Evolutionary conservation across 495 filamentous ascomycete genomes (phyloP), one percentile per base, ranked within the genome.

Genomic region (Cercophora newfieldiana): DNA sequence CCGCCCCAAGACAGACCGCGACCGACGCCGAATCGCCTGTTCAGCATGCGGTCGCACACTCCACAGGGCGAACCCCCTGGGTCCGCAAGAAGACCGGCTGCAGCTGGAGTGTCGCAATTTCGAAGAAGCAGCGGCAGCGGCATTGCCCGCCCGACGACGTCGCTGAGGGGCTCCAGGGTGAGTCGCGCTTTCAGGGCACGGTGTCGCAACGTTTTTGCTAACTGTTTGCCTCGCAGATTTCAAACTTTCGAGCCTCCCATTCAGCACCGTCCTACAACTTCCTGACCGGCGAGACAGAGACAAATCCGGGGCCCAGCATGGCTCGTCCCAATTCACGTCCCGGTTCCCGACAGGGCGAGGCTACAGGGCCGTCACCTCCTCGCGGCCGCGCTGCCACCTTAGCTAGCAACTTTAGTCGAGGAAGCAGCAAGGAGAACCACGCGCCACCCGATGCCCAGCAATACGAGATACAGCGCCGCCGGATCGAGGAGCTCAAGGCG

Each of bases 241-340:
- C 65, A 7, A 47, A 58, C 26, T 65, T 69, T 24, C 68, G 75
- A 59, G 58, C 59, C 59, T 67, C 79, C 2, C 59, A 68, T 2
- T 87, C 89, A n/a, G n/a, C n/a, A 61, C 86, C 89, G 1, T 81
- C 83, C 2, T 89, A 86, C 65, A 87, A 90, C 70, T 79, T 90
- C 69, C 70, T 88, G 14, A 83, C 83, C 31, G 88, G 88, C 53
- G 79, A 78, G 31, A 68, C 79, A 48, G 77, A 63, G 63, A 49
- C 55, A 68, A 73, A 44, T n/a, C 69, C 72, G 19, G 68, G 47
- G 74, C 37, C 57, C 37, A 62, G 54, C 68, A 75, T 77, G 75
- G 56, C 66, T 31, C 71, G 78, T 47, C 71, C 79, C 4, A 56
- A 71, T 21, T 79, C 78, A 19, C 71, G 77, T 68, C 72, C 78